A percentile compares a stretch with the other conserved stretches of the same genome.
Evolutionary conservation across 768 basidiomycete genomes (phyloP).

Genomic region (Lactarius trivialis): DNA sequence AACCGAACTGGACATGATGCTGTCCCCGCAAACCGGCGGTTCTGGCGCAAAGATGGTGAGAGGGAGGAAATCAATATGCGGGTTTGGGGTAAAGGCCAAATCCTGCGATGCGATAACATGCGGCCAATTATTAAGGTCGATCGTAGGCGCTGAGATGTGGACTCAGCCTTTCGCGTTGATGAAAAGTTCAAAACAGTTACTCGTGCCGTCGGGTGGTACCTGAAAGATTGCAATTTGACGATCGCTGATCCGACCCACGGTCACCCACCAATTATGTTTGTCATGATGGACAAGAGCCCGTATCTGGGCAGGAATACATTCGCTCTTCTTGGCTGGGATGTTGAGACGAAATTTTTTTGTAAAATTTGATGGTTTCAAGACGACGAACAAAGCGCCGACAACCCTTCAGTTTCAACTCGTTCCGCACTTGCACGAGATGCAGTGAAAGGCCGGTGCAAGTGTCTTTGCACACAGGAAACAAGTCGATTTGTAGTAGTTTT

Average conservation of each 20-base stretch:
- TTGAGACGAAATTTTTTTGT: not conserved
- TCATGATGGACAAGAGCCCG: not conserved
- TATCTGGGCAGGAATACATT: not conserved
- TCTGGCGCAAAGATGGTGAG: not conserved
- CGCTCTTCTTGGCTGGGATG: too few relatives aligned
- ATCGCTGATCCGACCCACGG: not conserved
- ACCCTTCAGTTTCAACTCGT: not conserved
- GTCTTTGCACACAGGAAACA: too few relatives aligned
- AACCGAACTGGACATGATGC: not conserved
- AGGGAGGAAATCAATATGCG: too few relatives aligned
- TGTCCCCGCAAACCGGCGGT: not conserved
- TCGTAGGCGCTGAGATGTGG: not conserved
- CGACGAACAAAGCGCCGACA: not conserved
- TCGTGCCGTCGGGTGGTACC: not conserved
- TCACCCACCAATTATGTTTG: too few relatives aligned
- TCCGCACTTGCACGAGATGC: too few relatives aligned
- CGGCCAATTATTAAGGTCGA: not conserved
- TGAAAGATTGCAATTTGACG: not conserved
- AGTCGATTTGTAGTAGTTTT: too few relatives aligned
- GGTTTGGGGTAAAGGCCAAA: not conserved
- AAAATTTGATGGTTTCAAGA: not conserved
- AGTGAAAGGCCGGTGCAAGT: too few relatives aligned
- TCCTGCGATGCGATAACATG: not conserved
- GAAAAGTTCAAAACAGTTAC: not conserved
- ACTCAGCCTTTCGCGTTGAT: not conserved